phyloP scores from a whole-genome alignment of 345 rosid genomes.

The Salix exigua region DNA sequence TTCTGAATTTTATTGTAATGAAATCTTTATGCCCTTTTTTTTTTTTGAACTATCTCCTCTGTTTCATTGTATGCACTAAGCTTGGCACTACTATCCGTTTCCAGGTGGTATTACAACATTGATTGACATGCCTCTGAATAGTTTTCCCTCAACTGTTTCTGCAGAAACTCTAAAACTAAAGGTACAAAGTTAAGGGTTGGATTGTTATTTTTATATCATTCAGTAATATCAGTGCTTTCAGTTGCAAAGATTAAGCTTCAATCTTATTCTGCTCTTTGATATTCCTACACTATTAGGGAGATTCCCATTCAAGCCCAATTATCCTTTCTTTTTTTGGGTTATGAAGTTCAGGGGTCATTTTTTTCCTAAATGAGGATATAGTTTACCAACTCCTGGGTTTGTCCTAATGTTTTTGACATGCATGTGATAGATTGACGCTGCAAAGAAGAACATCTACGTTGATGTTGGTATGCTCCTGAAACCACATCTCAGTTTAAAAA shows the following conservation, averaged over 20 bases:
- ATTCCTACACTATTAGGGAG: neutral
- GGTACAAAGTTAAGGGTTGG: conserved; percentile 31
- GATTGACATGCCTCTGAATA: conserved; percentile 92
- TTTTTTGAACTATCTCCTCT: neutral
- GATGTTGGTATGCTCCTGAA: conserved; percentile 69
- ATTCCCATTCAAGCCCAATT: neutral
- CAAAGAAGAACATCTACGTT: conserved; percentile 63
- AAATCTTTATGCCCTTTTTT: neutral
- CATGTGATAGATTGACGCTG: conserved; percentile 60
- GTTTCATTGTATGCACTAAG: neutral
- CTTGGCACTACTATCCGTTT: neutral
- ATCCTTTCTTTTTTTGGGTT: neutral
- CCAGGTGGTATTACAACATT: conserved; percentile 84
- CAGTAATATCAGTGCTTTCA: neutral
- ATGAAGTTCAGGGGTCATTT: neutral
- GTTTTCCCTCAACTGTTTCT: conserved; percentile 73
- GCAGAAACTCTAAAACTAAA: conserved; percentile 74
- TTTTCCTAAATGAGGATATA: neutral
- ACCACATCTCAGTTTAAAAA: conserved; percentile 8
- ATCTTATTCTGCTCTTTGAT: neutral
- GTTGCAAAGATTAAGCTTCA: neutral
- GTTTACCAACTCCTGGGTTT: conserved; percentile 5
- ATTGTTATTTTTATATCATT: neutral
- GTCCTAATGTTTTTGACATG: conserved; percentile 12
- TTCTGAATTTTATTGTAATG: neutral